A percentile compares a stretch with the other conserved stretches of the same genome.
Conservation (phyloP, 345 rosid species). For the Chamaenerion angustifolium region DNA sequence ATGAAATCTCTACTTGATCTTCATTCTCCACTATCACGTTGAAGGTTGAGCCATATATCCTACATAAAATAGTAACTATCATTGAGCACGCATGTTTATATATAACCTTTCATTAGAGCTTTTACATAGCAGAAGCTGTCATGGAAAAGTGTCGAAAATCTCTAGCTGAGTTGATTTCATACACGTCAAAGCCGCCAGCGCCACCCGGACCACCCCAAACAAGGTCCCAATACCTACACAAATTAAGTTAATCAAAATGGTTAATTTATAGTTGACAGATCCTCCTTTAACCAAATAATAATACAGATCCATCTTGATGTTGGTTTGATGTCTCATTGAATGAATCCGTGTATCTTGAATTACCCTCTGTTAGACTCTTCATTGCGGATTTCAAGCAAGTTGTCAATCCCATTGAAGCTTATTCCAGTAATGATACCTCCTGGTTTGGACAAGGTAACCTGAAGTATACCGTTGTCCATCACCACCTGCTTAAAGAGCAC, state of each 20-base stretch:
- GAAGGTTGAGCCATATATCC: slow-evolving; percentile 31
- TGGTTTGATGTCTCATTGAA: too few relatives aligned
- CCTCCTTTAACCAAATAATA: too few relatives aligned
- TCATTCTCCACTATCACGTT: slow-evolving; percentile 30
- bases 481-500: neutral
- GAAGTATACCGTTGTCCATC: slow-evolving; percentile 1
- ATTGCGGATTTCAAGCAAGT: slow-evolving; percentile 24
- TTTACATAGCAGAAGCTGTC: too few relatives aligned
- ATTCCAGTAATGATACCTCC: slow-evolving; percentile 39
- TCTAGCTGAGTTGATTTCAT: slow-evolving; percentile 11
- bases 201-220: slow-evolving; percentile 39
- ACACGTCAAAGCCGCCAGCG: slow-evolving; percentile 11
- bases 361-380: slow-evolving; percentile 41
- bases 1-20: slow-evolving; percentile 51
- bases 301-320: too few relatives aligned
- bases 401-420: slow-evolving; percentile 36
- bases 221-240: slow-evolving; percentile 63
- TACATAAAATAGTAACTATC: slow-evolving; percentile 9
- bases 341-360: too few relatives aligned
- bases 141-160: neutral
- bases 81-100: too few relatives aligned
- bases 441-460: slow-evolving; percentile 24
- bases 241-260: neutral
- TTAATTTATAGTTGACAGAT: neutral
- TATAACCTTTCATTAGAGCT: too few relatives aligned